Conservation (phyloP, 768 basidiomycete genomes). For the Boletus pseudopeckii region DNA sequence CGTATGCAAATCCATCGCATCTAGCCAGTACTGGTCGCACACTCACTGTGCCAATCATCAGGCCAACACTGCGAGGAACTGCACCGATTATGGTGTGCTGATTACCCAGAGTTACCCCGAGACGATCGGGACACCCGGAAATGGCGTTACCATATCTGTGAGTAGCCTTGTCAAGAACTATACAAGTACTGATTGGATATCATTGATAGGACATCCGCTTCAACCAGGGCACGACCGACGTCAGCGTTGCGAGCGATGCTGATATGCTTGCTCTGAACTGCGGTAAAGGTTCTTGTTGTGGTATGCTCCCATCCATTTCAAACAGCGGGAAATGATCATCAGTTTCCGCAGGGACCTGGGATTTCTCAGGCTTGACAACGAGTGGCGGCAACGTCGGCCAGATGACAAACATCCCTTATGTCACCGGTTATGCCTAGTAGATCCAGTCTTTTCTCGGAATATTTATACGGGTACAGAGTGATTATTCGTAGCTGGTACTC, state of each 20-base stretch:
- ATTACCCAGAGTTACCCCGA: slow-evolving; percentile 64
- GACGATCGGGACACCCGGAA: slow-evolving; percentile 51
- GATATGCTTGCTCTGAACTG: slow-evolving; percentile 53
- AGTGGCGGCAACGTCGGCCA: slow-evolving; percentile 43
- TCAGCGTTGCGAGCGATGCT: slow-evolving; percentile 43
- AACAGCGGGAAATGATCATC: background rate
- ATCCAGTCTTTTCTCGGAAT: background rate
- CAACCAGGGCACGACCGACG: slow-evolving; percentile 35
- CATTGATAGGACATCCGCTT: slow-evolving; percentile 47
- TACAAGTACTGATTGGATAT: background rate
- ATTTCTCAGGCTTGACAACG: slow-evolving; percentile 45
- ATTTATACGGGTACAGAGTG: background rate
- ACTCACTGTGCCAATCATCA: slow-evolving; percentile 15
- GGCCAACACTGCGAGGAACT: slow-evolving; percentile 52
- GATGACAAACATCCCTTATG: slow-evolving; percentile 28
- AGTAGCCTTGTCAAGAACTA: slow-evolving; percentile 14
- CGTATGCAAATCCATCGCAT: slow-evolving; percentile 25
- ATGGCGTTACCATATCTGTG: slow-evolving; percentile 56
- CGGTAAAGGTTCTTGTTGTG: slow-evolving; percentile 48
- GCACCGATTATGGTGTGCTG: slow-evolving; percentile 50
- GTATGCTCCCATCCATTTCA: slow-evolving; percentile 26
- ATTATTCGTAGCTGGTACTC: background rate
- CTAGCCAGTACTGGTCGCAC: background rate
- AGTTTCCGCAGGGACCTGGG: slow-evolving; percentile 40
- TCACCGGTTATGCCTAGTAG: slow-evolving; percentile 33